Evolutionary conservation across 352 stramenopile species (phyloP).

Genomic region (Globisporangium spinosum): DNA sequence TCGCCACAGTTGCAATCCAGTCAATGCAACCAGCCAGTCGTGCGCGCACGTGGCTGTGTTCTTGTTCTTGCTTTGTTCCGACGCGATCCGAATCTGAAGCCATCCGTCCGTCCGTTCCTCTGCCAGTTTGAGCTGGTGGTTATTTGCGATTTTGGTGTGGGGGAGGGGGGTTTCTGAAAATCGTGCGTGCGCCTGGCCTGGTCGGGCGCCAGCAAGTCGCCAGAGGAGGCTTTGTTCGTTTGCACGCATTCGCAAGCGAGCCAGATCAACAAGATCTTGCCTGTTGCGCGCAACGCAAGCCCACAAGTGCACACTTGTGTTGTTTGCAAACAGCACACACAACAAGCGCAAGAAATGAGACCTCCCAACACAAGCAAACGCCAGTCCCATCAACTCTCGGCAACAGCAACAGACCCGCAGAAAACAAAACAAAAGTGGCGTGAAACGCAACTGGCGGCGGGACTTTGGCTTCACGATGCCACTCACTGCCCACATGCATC

Average conservation of each 20-base stretch:
- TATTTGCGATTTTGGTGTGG: background rate
- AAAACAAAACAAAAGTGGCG: background rate
- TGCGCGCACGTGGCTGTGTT: background rate
- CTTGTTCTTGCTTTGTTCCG: background rate
- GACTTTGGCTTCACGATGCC: slow-evolving; percentile 10
- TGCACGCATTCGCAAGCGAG: background rate
- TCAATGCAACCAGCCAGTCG: background rate
- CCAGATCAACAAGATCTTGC: background rate
- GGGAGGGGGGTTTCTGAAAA: background rate
- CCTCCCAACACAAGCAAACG: background rate
- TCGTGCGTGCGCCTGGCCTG: no score
- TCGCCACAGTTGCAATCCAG: no score
- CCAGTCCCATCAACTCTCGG: background rate
- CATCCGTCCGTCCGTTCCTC: background rate
- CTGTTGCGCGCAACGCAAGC: background rate
- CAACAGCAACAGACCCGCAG: background rate
- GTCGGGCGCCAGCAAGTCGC: background rate
- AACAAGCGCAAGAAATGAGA: background rate
- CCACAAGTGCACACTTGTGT: background rate
- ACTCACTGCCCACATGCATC: slow-evolving; percentile 12
- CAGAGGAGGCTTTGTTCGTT: background rate
- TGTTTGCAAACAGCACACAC: background rate
- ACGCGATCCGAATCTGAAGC: background rate
- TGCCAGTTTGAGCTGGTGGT: background rate
- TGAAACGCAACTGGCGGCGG: background rate